Percentiles rank a stretch among this genome's conserved stretches.
Conservation (phyloP, 2,329 filamentous ascomycete species). For the Colletotrichum shisoi region DNA sequence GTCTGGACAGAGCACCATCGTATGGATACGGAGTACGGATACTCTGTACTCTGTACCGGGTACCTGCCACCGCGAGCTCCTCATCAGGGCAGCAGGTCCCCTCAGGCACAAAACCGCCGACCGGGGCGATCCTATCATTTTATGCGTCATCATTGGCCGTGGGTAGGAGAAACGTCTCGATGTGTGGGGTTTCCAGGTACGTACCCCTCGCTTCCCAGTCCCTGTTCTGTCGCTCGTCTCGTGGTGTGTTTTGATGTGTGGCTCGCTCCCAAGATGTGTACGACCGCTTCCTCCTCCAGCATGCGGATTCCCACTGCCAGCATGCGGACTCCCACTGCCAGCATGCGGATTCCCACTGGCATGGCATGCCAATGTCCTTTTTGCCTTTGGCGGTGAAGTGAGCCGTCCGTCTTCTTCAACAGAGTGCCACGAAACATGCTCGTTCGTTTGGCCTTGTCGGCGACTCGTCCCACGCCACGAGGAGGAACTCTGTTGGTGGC, state of each 20-base stretch:
- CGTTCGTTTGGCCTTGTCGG: not conserved
- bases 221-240: slow-evolving; percentile 1
- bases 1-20: not conserved
- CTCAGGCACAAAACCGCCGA: slow-evolving; percentile 29
- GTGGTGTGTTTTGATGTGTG: not conserved
- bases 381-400: not conserved
- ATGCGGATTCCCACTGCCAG: not conserved
- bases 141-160: slow-evolving; percentile 27
- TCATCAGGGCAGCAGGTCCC: slow-evolving; percentile 15
- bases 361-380: not conserved
- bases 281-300: not conserved
- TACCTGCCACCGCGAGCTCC: slow-evolving; percentile 1
- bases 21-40: no score
- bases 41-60: no score
- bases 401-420: slow-evolving; percentile 15
- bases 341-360: not conserved
- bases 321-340: no score
- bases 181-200: slow-evolving; percentile 15
- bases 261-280: not conserved
- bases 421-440: slow-evolving; percentile 20
- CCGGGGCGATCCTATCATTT: slow-evolving; percentile 22
- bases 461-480: not conserved
- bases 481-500: slow-evolving; percentile 8
- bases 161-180: not conserved
- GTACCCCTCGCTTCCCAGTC: slow-evolving; percentile 1